Evolutionary conservation across 768 basidiomycete genomes (phyloP).

Genomic region (Cytidiella melzeri): DNA sequence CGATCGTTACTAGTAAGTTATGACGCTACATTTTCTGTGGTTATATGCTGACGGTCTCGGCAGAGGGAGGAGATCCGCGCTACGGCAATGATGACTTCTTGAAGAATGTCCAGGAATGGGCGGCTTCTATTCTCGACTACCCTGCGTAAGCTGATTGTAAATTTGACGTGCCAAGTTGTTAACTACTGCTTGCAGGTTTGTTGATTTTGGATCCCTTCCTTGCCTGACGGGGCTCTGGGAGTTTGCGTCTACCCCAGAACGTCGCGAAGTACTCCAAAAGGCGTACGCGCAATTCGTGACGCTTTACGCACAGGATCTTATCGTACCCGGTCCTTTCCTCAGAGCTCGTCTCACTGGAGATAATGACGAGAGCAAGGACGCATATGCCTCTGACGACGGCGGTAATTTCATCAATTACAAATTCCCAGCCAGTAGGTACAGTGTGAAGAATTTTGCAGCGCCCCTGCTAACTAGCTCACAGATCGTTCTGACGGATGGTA

Average conservation of each 20-base stretch:
- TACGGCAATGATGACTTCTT: background rate
- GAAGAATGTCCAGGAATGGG: background rate
- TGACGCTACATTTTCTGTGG: too few relatives aligned
- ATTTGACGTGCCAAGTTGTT: too few relatives aligned
- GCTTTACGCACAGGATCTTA: background rate
- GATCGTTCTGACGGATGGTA: background rate
- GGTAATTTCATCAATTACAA: too few relatives aligned
- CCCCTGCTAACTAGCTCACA: background rate
- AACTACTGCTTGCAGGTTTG: background rate
- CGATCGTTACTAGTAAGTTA: background rate
- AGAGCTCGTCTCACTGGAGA: background rate
- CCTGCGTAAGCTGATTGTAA: background rate
- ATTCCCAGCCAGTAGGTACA: background rate
- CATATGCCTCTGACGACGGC: background rate
- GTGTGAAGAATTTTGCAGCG: background rate
- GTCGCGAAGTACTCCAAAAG: background rate
- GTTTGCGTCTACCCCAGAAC: background rate
- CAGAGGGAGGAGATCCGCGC: background rate
- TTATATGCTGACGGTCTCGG: background rate
- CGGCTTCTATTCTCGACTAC: background rate
- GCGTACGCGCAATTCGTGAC: background rate
- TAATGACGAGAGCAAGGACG: background rate
- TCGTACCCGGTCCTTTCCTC: background rate
- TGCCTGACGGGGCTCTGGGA: background rate
- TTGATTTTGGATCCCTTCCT: background rate